These are phyloP conservation scores for Rhodotorula toruloides DNA, from an alignment of 768 basidiomycete genomes.

Conservation along the genomic window DNA sequence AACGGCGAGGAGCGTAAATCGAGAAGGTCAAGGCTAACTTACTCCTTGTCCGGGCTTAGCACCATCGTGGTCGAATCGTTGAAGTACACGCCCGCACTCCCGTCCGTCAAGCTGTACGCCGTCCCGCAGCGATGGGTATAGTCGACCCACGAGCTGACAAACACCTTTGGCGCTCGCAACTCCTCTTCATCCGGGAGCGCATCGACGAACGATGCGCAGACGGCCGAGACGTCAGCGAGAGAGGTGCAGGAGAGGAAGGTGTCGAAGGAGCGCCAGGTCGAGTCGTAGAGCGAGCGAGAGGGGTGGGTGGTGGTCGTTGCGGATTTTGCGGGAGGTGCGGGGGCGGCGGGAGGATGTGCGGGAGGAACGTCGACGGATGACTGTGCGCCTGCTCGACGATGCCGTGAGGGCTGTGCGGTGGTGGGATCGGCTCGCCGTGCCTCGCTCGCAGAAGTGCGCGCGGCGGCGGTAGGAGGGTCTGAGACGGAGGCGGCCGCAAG, in stretches of 20 bases:
- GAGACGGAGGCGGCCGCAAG: constrained; percentile 7
- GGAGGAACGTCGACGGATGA: not conserved
- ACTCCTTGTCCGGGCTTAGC: constrained; percentile 81
- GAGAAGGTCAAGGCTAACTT: constrained; percentile 47
- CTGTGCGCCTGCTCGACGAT: constrained; percentile 12
- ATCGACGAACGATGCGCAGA: not conserved
- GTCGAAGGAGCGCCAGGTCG: constrained; percentile 27
- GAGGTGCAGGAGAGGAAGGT: constrained; percentile 15
- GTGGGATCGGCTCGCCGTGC: too few relatives aligned
- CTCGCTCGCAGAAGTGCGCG: not conserved
- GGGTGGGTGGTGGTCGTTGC: not conserved
- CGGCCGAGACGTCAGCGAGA: not conserved
- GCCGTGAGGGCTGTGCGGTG: constrained; percentile 7
- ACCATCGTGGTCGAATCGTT: constrained; percentile 88
- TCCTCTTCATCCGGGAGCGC: not conserved
- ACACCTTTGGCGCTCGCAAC: constrained; percentile 54
- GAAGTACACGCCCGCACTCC: constrained; percentile 90
- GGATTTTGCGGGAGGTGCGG: not conserved
- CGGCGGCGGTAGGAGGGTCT: not conserved
- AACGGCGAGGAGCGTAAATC: not conserved
- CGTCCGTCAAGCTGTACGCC: constrained; percentile 95
- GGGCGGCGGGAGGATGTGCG: not conserved
- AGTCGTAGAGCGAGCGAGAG: constrained; percentile 35
- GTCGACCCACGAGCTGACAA: constrained; percentile 98
- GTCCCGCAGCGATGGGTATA: constrained; percentile 99